phyloP scores from a whole-genome alignment of 192 early-diverging fungal genomes.

The Haplosporangium gracile region DNA sequence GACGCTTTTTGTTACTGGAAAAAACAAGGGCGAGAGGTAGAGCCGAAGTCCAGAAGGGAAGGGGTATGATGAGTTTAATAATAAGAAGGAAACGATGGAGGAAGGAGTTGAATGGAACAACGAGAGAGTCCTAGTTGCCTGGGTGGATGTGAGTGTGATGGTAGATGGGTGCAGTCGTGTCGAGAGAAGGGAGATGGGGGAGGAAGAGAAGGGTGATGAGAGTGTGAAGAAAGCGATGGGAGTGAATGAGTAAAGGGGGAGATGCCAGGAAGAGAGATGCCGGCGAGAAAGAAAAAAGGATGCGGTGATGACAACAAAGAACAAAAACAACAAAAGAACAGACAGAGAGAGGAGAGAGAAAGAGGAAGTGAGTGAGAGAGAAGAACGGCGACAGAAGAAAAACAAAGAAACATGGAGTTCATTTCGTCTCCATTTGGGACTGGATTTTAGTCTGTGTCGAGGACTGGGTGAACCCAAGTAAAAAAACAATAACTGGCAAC shows the following conservation, averaged over 20 bases:
- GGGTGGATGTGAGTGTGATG: no score
- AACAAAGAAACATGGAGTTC: background rate
- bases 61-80: no score
- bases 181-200: no score
- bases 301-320: background rate
- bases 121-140: no score
- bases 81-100: no score
- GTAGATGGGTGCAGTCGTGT: no score
- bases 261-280: constrained; percentile 1
- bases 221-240: background rate
- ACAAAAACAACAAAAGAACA: background rate
- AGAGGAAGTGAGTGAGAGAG: background rate
- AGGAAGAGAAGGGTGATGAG: background rate
- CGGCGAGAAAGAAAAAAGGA: background rate
- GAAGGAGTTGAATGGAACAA: no score
- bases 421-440: background rate
- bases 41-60: no score
- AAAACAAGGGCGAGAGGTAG: background rate
- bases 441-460: background rate
- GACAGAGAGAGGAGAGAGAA: no score
- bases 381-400: background rate
- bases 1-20: background rate
- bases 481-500: background rate
- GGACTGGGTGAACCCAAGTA: background rate
- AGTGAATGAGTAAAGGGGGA: background rate